phyloP scores from a whole-genome alignment of 1,284 basidiomycete genomes.

The Pseudozyma sp. region DNA sequence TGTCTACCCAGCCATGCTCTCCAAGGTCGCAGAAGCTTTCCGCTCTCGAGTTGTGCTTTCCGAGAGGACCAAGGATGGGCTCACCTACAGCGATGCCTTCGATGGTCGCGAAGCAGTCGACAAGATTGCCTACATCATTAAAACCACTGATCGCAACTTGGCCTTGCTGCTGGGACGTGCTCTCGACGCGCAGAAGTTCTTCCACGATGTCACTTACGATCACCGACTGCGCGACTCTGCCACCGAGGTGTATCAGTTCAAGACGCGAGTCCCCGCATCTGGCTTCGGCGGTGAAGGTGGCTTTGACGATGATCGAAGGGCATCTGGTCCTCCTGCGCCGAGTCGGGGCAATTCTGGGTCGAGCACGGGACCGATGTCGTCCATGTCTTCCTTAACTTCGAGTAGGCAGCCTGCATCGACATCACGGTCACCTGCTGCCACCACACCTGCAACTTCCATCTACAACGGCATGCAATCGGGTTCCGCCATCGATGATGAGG shows the following conservation, averaged over 20 bases:
- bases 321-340: conserved; percentile 10
- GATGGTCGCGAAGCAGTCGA: conserved; percentile 97
- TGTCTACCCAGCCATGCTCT: conserved; percentile 93
- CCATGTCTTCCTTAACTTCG: conserved; percentile 48
- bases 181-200: conserved; percentile 97
- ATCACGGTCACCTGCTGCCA: conserved; percentile 38
- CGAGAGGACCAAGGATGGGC: conserved; percentile 90
- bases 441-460: conserved; percentile 64
- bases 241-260: conserved; percentile 92
- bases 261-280: conserved; percentile 78
- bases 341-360: conserved; percentile 44
- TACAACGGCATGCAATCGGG: conserved; percentile 37
- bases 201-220: conserved; percentile 99
- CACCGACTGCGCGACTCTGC: conserved; percentile 91
- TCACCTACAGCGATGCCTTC: conserved; percentile 95
- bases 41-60: conserved; percentile 80
- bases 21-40: conserved; percentile 93
- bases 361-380: conserved; percentile 37
- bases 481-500: conserved; percentile 65
- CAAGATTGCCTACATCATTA: conserved; percentile 96
- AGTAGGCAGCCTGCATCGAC: conserved; percentile 62
- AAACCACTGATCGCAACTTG: conserved; percentile 95
- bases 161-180: conserved; percentile 93
- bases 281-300: conserved; percentile 49
- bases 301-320: conserved; percentile 41